These are phyloP conservation scores for Fragaria ananassa DNA, from an alignment of 306 rosid genomes.

Conservation along the genomic window DNA sequence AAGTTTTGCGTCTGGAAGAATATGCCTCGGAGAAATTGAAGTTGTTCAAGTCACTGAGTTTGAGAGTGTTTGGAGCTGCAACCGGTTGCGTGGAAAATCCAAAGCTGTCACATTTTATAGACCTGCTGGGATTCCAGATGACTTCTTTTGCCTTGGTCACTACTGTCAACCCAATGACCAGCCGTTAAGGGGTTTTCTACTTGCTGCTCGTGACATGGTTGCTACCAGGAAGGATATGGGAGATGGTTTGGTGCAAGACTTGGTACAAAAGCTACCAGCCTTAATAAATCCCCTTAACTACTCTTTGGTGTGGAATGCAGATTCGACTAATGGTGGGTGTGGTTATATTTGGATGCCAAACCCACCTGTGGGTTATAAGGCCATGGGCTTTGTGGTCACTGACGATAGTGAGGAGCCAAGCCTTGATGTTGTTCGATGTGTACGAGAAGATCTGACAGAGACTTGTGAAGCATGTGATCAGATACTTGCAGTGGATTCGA, in stretches of 20 bases:
- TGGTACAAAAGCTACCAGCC: conserved; percentile 39
- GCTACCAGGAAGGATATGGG: conserved; percentile 17
- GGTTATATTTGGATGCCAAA: conserved; percentile 87
- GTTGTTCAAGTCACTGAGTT: conserved; percentile 44
- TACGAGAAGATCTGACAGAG: conserved; percentile 79
- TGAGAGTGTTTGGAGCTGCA: conserved; percentile 63
- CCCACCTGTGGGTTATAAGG: conserved; percentile 74
- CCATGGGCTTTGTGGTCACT: conserved; percentile 74
- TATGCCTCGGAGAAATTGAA: conserved; percentile 73
- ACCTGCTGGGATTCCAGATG: conserved; percentile 68
- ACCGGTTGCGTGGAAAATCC: conserved; percentile 39
- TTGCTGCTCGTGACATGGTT: conserved; percentile 54
- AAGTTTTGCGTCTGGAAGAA: conserved; percentile 69
- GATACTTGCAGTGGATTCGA: conserved; percentile 43
- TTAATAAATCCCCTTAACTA: conserved; percentile 54
- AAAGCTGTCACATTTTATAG: conserved; percentile 63
- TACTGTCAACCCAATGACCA: conserved; percentile 60
- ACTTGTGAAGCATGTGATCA: conserved; percentile 54
- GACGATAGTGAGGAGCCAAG: conserved; percentile 50
- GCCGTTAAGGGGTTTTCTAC: conserved; percentile 67
- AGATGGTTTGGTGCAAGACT: conserved; percentile 17
- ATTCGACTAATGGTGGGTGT: conserved; percentile 44
- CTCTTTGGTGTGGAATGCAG: conserved; percentile 66
- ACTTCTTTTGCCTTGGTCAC: conserved; percentile 78
- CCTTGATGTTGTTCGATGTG: conserved; percentile 61